A percentile compares a stretch with the other conserved stretches of the same genome.
These are phyloP conservation scores for Sporobolomyces roseus DNA, from an alignment of 768 basidiomycete genomes.

Conservation along the genomic window DNA sequence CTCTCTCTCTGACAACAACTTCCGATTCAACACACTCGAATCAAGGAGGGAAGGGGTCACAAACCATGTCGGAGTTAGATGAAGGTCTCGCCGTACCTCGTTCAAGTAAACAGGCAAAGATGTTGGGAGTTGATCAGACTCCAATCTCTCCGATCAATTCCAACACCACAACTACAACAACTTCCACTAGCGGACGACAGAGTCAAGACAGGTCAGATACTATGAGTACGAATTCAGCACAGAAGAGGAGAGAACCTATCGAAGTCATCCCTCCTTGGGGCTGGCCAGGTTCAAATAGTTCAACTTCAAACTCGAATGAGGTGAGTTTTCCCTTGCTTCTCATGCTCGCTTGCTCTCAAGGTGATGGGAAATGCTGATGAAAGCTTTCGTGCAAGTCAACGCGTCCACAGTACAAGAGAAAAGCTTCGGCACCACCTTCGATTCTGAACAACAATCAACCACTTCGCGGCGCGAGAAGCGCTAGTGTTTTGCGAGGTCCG, in stretches of 20 bases:
- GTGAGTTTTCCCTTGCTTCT: constrained; percentile 9
- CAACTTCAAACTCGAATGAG: too few species aligned
- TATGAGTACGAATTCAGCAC: neutral
- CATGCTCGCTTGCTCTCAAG: neutral
- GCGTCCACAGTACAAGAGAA: constrained; percentile 3
- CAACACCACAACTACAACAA: constrained; percentile 11
- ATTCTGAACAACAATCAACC: neutral
- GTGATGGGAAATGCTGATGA: neutral
- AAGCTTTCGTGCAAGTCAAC: neutral
- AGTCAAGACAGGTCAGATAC: constrained; percentile 10
- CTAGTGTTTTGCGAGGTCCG: constrained; percentile 13
- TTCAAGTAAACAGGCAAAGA: constrained; percentile 37
- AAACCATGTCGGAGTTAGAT: constrained; percentile 21
- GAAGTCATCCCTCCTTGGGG: constrained; percentile 24
- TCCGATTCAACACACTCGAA: too few species aligned
- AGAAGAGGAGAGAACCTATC: neutral
- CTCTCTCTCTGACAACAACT: too few species aligned
- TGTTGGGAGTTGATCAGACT: constrained; percentile 27
- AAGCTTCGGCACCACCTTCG: constrained; percentile 11
- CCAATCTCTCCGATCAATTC: neutral
- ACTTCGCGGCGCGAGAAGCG: constrained; percentile 13
- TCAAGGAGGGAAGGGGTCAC: neutral
- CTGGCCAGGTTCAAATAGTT: constrained; percentile 13
- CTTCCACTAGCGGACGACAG: neutral
- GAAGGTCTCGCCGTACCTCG: constrained; percentile 4